A percentile compares a stretch with the other conserved stretches of the same genome.
Evolutionary conservation across 192 early-diverging fungal genomes (phyloP).

Genomic region (Coemansia sp.): DNA sequence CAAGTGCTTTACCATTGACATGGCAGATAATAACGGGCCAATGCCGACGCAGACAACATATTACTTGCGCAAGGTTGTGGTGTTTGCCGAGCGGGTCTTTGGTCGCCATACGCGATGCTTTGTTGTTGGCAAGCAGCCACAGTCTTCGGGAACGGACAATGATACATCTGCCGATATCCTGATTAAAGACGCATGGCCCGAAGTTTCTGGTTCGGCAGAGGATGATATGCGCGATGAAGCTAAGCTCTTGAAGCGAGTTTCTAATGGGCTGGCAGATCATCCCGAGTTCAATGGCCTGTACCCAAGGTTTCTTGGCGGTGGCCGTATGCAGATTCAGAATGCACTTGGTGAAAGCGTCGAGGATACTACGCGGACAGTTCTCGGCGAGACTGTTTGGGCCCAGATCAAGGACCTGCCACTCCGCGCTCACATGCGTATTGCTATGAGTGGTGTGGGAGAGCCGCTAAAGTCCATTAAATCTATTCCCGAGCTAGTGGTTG

Average conservation of each 20-base stretch:
- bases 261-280: not conserved
- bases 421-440: constrained; percentile 11
- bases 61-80: not conserved
- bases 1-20: constrained; percentile 3
- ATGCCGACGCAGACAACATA: not conserved
- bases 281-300: not conserved
- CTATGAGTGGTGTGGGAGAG: constrained; percentile 6
- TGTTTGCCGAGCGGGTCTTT: no score
- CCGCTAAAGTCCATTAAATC: constrained; percentile 5
- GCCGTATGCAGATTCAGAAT: not conserved
- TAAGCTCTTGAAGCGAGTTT: not conserved
- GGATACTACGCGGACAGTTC: constrained; percentile 5
- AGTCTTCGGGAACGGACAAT: not conserved
- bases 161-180: not conserved
- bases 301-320: constrained; percentile 4
- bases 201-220: not conserved
- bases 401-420: not conserved
- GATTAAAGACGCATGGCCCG: constrained; percentile 9
- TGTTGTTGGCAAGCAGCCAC: not conserved
- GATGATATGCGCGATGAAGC: constrained; percentile 1
- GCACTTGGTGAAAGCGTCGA: not conserved
- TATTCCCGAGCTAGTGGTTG: constrained; percentile 14
- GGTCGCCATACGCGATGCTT: not conserved
- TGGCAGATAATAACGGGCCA: not conserved
- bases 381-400: not conserved